phyloP scores from a whole-genome alignment of 2,329 filamentous ascomycete genomes.

The Sphaerostilbella broomeana region DNA sequence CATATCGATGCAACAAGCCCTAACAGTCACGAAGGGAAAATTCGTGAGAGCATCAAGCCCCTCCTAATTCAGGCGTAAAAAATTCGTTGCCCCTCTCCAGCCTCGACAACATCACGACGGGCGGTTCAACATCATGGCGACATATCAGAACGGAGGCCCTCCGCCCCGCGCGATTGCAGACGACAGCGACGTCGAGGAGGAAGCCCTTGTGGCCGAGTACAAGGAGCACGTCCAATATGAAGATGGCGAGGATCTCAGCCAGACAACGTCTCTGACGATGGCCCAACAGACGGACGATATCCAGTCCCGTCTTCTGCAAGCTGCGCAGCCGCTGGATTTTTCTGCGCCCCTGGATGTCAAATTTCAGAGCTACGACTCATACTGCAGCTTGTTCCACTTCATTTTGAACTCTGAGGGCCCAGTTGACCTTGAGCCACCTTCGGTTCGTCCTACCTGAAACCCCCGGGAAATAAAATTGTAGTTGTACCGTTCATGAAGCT shows the following conservation, averaged over 20 bases:
- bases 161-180: conserved; percentile 59
- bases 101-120: conserved; percentile 25
- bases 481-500: no score
- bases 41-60: conserved; percentile 23
- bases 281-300: conserved; percentile 81
- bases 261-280: conserved; percentile 61
- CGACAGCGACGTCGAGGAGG: conserved; percentile 93
- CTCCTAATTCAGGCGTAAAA: conserved; percentile 26
- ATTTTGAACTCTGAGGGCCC: conserved; percentile 99
- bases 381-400: conserved; percentile 98
- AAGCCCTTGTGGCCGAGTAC: conserved; percentile 92
- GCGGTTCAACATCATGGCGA: conserved; percentile 45
- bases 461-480: no score
- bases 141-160: conserved; percentile 54
- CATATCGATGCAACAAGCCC: conserved; percentile 33
- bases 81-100: conserved; percentile 29
- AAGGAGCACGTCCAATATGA: conserved; percentile 93
- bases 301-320: conserved; percentile 82
- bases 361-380: conserved; percentile 98
- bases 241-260: conserved; percentile 74
- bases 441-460: conserved; percentile 55
- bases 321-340: conserved; percentile 92
- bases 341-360: conserved; percentile 93
- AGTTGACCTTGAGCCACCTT: conserved; percentile 92
- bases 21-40: conserved; percentile 31